Evolutionary conservation across 164 flowering plant species (phyloP).

Genomic region (Magnolia sinica): DNA sequence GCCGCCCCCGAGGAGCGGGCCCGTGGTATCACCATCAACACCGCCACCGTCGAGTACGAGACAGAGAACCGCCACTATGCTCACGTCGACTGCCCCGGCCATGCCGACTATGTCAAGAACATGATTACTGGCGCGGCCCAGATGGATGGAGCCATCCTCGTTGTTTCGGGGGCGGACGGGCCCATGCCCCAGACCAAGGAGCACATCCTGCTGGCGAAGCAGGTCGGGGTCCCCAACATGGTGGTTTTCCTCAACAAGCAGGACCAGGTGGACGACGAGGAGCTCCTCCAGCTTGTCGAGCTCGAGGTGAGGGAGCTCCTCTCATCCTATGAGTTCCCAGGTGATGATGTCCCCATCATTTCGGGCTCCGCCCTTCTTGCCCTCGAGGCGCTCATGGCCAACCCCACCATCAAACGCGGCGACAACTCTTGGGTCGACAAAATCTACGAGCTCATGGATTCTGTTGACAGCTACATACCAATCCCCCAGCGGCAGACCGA

Average conservation of each 20-base stretch:
- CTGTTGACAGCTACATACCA: conserved; percentile 33
- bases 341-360: conserved; percentile 34
- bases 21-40: conserved; percentile 35
- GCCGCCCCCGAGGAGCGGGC: conserved; percentile 37
- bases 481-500: conserved; percentile 39
- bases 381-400: conserved; percentile 30
- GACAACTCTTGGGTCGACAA: conserved; percentile 37
- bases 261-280: conserved; percentile 38
- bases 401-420: conserved; percentile 30
- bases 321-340: conserved; percentile 34
- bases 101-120: conserved; percentile 33
- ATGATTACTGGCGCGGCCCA: conserved; percentile 37
- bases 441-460: conserved; percentile 32
- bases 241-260: conserved; percentile 39
- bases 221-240: conserved; percentile 41
- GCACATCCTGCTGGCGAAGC: conserved; percentile 36
- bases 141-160: conserved; percentile 37
- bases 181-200: conserved; percentile 43
- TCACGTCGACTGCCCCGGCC: conserved; percentile 36
- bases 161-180: conserved; percentile 36
- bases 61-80: conserved; percentile 36
- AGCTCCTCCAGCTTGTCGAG: conserved; percentile 31
- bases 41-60: conserved; percentile 41
- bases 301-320: conserved; percentile 35
- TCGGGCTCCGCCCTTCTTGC: conserved; percentile 38